phyloP scores from a whole-genome alignment of 371 early-diverging fungal genomes.

The Smittium culicis region DNA sequence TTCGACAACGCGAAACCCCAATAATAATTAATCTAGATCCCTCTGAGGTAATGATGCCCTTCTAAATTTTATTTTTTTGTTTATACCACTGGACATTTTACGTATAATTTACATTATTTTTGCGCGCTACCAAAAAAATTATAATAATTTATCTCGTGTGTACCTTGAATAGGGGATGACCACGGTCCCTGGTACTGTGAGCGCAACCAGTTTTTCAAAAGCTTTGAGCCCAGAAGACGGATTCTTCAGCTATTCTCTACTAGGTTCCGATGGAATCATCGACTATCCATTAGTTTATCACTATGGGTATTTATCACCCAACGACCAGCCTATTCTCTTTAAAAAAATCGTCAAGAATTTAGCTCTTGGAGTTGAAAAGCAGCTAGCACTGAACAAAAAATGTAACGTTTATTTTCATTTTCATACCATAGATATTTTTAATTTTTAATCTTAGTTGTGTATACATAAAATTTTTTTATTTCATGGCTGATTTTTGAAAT shows the following conservation, averaged over 20 bases:
- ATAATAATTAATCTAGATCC: conserved; percentile 77
- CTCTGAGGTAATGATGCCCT: conserved; percentile 35
- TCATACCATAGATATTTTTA: conserved; percentile 10
- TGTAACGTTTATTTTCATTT: conserved; percentile 24
- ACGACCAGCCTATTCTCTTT: conserved; percentile 66
- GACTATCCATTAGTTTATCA: conserved; percentile 75
- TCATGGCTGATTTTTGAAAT: conserved; percentile 36
- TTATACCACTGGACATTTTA: background rate
- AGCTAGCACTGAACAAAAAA: conserved; percentile 47
- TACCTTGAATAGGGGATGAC: conserved; percentile 45
- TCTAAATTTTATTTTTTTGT: too few species aligned
- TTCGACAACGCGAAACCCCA: conserved; percentile 57
- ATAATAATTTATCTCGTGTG: background rate
- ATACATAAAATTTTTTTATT: conserved; percentile 12
- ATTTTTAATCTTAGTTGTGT: background rate
- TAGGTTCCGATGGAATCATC: conserved; percentile 47
- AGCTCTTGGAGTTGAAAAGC: conserved; percentile 45
- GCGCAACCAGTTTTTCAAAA: conserved; percentile 58
- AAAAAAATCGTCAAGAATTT: conserved; percentile 43
- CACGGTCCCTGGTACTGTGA: conserved; percentile 71
- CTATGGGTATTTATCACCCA: conserved; percentile 67
- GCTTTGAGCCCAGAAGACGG: conserved; percentile 76
- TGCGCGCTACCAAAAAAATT: background rate
- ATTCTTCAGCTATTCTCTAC: conserved; percentile 52
- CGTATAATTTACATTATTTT: background rate